Base-by-base conservation (phyloP, 2,329 filamentous ascomycete genomes). In the Tympanopsis confertula region DNA sequence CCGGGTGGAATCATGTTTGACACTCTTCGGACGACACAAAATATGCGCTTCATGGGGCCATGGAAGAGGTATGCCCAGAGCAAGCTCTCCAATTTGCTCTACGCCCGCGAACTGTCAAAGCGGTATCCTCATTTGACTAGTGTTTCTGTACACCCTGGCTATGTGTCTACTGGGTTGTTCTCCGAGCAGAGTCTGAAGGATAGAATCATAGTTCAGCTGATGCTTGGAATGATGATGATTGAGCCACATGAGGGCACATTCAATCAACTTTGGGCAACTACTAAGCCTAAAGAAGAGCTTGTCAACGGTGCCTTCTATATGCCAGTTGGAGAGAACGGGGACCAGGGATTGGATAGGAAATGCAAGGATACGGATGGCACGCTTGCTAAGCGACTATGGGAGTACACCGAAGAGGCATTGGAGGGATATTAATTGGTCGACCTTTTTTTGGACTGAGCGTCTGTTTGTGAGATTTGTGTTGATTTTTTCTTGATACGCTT, bases 81-180 rank as follows among this genome's bases (percentile, higher is more conserved):
- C 41, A 73, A 71, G 46, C 57, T 65, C 0, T 68, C 66, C 3
- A 69, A 66, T 38, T 58, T 69, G 19, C 48, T 68, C 4, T 63
- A 64, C 35, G 63, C 65, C 2, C 47, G 56, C 1, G 63, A 68
- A 43, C 44, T 71, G 4, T 62, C 63, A 3, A 56, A 61, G 5
- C 59, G 61, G 1, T 56, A 63, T 38, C 63, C 63, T 0, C 44
- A 56, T n/a, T 53, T 69, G 2, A 57, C 54, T 17, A 58, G 59
- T 18, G 56, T 71, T 7, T 58, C 63, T 0, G 46, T 74, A 1
- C 69, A 74, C 39, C 69, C 69, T 0, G 69, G 69, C 2, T 49
- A 61, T 4, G 51, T 59, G 3, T 39, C 43, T 12, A 61, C 58
- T 2, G 39, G 41, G 19, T 30, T 44, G 12, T 30, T 24, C 1